A percentile compares a stretch with the other conserved stretches of the same genome.
phyloP scores from a whole-genome alignment of 345 rosid genomes.

The Gossypium bickii region DNA sequence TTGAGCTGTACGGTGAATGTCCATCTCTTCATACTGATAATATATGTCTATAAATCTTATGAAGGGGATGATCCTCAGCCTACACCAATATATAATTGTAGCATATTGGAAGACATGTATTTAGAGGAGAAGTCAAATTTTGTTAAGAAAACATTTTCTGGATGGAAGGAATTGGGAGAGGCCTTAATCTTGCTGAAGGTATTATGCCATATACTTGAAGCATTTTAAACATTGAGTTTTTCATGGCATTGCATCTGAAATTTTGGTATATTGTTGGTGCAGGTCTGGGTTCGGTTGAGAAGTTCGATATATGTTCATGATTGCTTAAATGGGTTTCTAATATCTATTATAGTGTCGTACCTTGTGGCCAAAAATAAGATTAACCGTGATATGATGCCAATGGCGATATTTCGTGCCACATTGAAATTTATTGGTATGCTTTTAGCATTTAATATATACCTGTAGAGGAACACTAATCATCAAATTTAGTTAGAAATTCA shows the following conservation, averaged over 20 bases:
- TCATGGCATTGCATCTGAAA: neutral
- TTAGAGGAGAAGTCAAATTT: slow-evolving; percentile 57
- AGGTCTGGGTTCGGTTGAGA: slow-evolving; percentile 94
- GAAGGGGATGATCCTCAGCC: slow-evolving; percentile 46
- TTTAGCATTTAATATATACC: neutral
- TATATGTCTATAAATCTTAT: slow-evolving; percentile 19
- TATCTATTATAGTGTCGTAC: slow-evolving; percentile 66
- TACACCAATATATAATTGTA: slow-evolving; percentile 70
- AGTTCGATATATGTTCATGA: slow-evolving; percentile 66
- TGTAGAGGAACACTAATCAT: neutral
- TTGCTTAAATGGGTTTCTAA: slow-evolving; percentile 76
- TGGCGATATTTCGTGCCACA: slow-evolving; percentile 68
- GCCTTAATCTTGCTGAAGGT: slow-evolving; percentile 80
- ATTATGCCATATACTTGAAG: neutral
- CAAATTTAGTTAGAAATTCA: neutral
- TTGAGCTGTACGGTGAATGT: slow-evolving; percentile 13
- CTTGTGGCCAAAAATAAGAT: slow-evolving; percentile 55
- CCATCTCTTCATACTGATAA: neutral
- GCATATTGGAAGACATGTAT: slow-evolving; percentile 84
- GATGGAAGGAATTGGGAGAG: slow-evolving; percentile 64
- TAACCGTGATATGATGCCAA: slow-evolving; percentile 56
- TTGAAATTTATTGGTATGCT: slow-evolving; percentile 72
- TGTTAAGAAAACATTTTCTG: slow-evolving; percentile 49
- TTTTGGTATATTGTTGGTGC: slow-evolving; percentile 18
- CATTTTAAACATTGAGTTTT: slow-evolving; percentile 9